Percentiles rank a stretch among this genome's conserved stretches.
Conservation (phyloP, 129 eudicot genomes). For the Escallonia herrerae region DNA sequence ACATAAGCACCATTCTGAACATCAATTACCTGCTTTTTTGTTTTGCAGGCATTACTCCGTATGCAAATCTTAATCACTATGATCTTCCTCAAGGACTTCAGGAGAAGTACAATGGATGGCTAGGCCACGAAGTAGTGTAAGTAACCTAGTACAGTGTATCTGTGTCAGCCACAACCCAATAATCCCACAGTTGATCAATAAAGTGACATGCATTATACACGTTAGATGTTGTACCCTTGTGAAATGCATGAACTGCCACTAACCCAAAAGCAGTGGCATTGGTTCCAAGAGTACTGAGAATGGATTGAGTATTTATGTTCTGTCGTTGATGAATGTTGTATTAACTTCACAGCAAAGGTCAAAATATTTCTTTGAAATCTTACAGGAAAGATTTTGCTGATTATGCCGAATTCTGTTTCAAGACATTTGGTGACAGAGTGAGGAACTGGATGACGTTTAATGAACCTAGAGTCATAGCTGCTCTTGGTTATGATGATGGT, state of each 20-base stretch:
- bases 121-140: slow-evolving; percentile 63
- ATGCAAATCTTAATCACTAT: slow-evolving; percentile 82
- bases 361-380: too few species aligned
- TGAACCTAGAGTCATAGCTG: slow-evolving; percentile 83
- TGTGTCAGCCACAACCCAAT: too few species aligned
- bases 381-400: slow-evolving; percentile 81
- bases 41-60: slow-evolving; percentile 73
- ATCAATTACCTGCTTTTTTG: neutral
- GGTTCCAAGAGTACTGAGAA: too few species aligned
- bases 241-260: too few species aligned
- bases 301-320: too few species aligned
- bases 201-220: too few species aligned
- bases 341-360: too few species aligned
- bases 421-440: slow-evolving; percentile 87
- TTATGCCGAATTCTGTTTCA: slow-evolving; percentile 87
- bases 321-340: too few species aligned
- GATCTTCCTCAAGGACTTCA: slow-evolving; percentile 88
- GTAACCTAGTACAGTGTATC: neutral
- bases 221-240: too few species aligned
- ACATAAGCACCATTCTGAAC: neutral
- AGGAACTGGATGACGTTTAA: slow-evolving; percentile 86
- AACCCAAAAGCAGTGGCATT: too few species aligned
- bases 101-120: slow-evolving; percentile 68
- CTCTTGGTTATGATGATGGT: slow-evolving; percentile 74
- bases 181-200: too few species aligned